Conservation (phyloP, 2,329 filamentous ascomycete genomes). For the Fusarium brachygibbosum region DNA sequence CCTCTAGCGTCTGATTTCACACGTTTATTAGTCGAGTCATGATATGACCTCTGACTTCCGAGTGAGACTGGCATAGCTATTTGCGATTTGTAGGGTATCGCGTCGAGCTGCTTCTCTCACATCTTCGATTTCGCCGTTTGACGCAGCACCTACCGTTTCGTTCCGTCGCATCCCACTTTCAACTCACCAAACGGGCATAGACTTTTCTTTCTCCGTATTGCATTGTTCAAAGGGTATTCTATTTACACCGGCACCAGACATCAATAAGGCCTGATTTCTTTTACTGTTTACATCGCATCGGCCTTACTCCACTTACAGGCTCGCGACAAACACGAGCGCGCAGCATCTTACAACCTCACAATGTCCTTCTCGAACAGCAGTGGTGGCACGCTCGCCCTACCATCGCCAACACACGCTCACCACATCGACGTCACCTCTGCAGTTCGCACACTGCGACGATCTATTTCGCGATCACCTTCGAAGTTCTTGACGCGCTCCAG, state of each 20-base stretch:
- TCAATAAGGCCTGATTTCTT: conserved; percentile 22
- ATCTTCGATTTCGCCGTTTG: conserved; percentile 29
- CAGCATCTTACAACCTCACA: conserved; percentile 53
- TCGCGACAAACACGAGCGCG: conserved; percentile 43
- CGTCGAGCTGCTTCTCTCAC: conserved; percentile 37
- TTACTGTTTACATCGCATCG: conserved; percentile 41
- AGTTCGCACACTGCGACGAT: conserved; percentile 86
- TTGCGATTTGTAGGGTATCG: conserved; percentile 47
- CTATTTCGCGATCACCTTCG: conserved; percentile 92
- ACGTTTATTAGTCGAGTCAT: conserved; percentile 46
- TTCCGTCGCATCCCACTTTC: conserved; percentile 24
- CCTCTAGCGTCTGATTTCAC: conserved; percentile 36
- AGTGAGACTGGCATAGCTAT: conserved; percentile 48
- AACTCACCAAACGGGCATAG: conserved; percentile 21
- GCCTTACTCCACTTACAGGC: conserved; percentile 47
- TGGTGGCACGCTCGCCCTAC: conserved; percentile 85
- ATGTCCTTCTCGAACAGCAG: conserved; percentile 72
- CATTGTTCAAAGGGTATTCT: conserved; percentile 21
- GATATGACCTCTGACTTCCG: conserved; percentile 47
- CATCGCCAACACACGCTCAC: conserved; percentile 86
- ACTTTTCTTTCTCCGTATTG: conserved; percentile 21
- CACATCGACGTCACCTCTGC: conserved; percentile 86
- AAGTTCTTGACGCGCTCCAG: conserved; percentile 76
- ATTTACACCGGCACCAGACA: conserved; percentile 23
- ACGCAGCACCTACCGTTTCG: conserved; percentile 11